Base-by-base conservation (phyloP, 1,284 basidiomycete species). In the Taiwanofungus camphoratus region DNA sequence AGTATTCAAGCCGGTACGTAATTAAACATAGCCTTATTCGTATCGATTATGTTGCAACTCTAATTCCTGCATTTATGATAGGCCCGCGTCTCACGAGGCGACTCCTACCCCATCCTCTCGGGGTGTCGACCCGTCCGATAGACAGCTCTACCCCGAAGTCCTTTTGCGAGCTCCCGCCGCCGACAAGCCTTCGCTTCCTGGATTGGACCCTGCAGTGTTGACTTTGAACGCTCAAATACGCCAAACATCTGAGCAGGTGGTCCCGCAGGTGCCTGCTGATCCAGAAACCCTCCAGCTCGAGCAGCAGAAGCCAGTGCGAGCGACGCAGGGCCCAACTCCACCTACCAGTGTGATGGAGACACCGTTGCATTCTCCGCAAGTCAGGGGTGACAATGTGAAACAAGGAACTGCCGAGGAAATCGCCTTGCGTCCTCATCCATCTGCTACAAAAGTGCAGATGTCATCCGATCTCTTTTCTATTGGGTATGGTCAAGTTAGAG, bases 281-380 rank as follows among this genome's bases (percentile, higher is more conserved):
- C 27, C 31, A 4, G 18, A 39, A 4, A 23, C 20, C 7, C 20
- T 19, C 22, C 20, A 23, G 21, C 26, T 26, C 13, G 22, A 30
- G n/a, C 5, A 19, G 5, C 24, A 3, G 12, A 32, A 31, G 15
- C 24, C 6, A 12, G 19, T 13, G 6, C 12, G 15, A 2, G 11
- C 12, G 20, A 38, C 38, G 3, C 42, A 44, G 32, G 36, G 9
- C 13, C 42, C 42, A 8, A 44, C 42, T 4, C 42, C 42, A 2
- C 44, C 44, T 4, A 33, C 39, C 15, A 40, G 33, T 22, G 29
- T 19, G 18, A 19, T 20, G 4, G 27, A 20, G 30, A 6, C 27
- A 23, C 30, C 39, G 9, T 21, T 20, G 29, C 18, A 8, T 15
- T 33, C 35, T 23, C 26, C 35, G 5, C 34, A 8, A 16, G 31